Evolutionary conservation across 2,329 filamentous ascomycete genomes (phyloP).

Genomic region (Fusarium equiseti): DNA sequence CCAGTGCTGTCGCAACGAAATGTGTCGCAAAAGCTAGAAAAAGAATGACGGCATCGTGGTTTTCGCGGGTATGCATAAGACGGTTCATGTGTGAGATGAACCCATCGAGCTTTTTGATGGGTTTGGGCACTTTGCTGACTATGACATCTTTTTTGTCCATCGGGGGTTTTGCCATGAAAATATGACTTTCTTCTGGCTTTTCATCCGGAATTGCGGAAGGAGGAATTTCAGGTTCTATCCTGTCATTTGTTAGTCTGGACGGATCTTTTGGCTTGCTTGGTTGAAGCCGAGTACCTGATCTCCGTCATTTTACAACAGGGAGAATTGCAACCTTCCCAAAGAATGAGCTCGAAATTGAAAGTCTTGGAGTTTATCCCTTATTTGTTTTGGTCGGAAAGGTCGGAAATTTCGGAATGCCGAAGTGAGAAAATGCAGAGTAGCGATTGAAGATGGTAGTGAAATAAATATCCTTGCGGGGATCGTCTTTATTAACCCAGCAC

Average conservation of each 20-base stretch:
- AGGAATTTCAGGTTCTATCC: neutral
- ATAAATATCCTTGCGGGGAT: slow-evolving; percentile 16
- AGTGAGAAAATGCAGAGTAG: neutral
- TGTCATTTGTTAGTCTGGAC: neutral
- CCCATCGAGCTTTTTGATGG: slow-evolving; percentile 21
- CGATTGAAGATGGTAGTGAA: neutral
- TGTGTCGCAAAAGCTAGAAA: slow-evolving; percentile 34
- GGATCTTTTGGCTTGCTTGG: neutral
- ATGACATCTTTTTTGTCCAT: neutral
- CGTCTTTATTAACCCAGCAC: slow-evolving; percentile 6
- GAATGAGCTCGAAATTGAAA: neutral
- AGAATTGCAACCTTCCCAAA: accelerated
- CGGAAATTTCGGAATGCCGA: too few species aligned
- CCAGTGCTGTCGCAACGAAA: slow-evolving; percentile 18
- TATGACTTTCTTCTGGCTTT: neutral
- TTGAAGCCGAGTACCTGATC: neutral
- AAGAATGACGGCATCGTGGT: slow-evolving; percentile 25
- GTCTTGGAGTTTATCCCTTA: accelerated
- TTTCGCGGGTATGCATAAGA: slow-evolving; percentile 33
- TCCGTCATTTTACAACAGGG: neutral
- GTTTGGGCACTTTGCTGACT: neutral
- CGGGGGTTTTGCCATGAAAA: neutral
- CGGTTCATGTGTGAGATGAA: slow-evolving; percentile 27
- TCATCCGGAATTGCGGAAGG: neutral
- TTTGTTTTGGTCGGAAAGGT: neutral